These are phyloP conservation scores for Suillus americanus DNA, from an alignment of 768 basidiomycete species.

Conservation along the genomic window DNA sequence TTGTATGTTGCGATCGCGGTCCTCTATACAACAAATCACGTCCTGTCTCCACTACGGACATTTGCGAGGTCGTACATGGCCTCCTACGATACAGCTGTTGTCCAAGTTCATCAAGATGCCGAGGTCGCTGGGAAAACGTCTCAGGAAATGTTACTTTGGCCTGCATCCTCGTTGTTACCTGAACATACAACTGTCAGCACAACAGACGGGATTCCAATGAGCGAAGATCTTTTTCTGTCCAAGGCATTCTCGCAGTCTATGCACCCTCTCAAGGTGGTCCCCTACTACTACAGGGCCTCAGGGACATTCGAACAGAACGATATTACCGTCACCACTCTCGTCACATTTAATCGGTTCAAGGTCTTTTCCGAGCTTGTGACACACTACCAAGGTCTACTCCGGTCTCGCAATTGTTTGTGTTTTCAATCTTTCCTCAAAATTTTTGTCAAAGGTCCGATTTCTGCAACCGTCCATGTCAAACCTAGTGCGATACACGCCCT, in stretches of 20 bases:
- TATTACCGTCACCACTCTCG: slow-evolving; percentile 83
- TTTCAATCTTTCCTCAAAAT: neutral
- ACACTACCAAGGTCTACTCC: slow-evolving; percentile 65
- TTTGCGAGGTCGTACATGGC: neutral
- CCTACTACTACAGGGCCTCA: slow-evolving; percentile 77
- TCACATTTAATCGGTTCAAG: slow-evolving; percentile 76
- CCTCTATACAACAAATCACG: slow-evolving; percentile 30
- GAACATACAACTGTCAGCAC: neutral
- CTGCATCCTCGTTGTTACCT: slow-evolving; percentile 2
- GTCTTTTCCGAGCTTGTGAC: slow-evolving; percentile 72
- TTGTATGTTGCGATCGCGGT: slow-evolving; percentile 29
- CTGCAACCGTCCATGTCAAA: slow-evolving; percentile 76
- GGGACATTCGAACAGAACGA: slow-evolving; percentile 58
- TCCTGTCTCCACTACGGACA: slow-evolving; percentile 15
- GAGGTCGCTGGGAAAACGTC: slow-evolving; percentile 5
- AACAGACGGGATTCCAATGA: slow-evolving; percentile 22
- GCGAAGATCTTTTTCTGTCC: slow-evolving; percentile 57
- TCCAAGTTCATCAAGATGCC: slow-evolving; percentile 1
- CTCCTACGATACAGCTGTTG: neutral
- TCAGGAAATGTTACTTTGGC: slow-evolving; percentile 25
- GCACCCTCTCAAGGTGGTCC: slow-evolving; percentile 74
- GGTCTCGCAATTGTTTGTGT: neutral
- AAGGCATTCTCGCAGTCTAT: slow-evolving; percentile 70
- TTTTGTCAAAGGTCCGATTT: slow-evolving; percentile 67
- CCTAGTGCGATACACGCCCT: slow-evolving; percentile 40